A percentile compares a stretch with the other conserved stretches of the same genome.
Conservation (phyloP, 2,329 filamentous ascomycete genomes). For the Chaetomiaceae sp. region DNA sequence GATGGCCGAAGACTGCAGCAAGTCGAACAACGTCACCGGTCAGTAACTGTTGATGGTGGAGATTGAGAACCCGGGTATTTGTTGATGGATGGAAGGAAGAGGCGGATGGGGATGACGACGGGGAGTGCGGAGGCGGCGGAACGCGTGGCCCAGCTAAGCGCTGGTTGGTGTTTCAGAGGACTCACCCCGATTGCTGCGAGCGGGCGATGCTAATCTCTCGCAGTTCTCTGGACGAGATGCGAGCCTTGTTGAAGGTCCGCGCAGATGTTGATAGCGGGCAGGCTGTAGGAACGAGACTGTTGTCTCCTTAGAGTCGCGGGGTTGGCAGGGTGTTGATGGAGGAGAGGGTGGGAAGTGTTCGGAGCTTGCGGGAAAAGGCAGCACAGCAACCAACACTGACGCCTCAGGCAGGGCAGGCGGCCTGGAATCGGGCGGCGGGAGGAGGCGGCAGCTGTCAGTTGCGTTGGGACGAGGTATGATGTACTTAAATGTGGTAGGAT, state of each 20-base stretch:
- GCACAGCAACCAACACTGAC: neutral
- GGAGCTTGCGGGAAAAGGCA: constrained; percentile 2
- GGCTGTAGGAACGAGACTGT: too few species aligned
- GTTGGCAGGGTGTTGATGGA: neutral
- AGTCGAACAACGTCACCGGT: neutral
- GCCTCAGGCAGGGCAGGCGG: neutral
- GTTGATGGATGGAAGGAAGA: neutral
- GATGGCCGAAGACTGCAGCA: constrained; percentile 5
- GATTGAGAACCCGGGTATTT: too few species aligned
- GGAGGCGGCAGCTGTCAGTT: neutral
- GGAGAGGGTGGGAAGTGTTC: constrained; percentile 2
- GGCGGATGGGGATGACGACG: constrained; percentile 11
- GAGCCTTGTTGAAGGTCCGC: neutral
- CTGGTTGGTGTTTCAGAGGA: constrained; percentile 13
- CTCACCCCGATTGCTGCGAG: constrained; percentile 5
- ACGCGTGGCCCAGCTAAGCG: constrained; percentile 12
- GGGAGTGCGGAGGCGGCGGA: constrained; percentile 5
- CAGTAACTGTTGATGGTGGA: constrained; percentile 1
- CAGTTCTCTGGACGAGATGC: neutral
- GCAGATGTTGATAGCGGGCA: neutral
- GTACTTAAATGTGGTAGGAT: constrained; percentile 25
- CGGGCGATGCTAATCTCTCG: neutral
- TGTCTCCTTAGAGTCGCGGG: too few species aligned
- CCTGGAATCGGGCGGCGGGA: neutral
- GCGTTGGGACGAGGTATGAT: constrained; percentile 10